Base-by-base conservation (phyloP, 2,329 filamentous ascomycete genomes). In the Aspergillus sp. region DNA sequence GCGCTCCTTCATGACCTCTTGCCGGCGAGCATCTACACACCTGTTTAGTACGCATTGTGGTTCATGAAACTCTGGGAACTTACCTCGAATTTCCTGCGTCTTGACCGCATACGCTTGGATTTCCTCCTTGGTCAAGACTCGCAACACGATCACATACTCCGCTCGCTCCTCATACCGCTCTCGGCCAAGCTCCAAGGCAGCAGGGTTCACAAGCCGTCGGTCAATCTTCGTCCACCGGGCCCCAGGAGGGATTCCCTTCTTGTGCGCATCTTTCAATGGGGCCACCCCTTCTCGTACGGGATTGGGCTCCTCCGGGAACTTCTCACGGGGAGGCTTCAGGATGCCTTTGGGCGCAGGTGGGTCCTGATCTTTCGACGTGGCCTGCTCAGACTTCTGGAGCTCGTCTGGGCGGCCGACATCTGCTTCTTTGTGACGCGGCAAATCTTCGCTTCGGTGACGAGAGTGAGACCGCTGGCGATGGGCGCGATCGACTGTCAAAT, bases 221-320 rank as follows among this genome's bases (percentile, higher is more conserved):
- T 90, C 91, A 71, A 98, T 93, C 79, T 95, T 96, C 50, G 93
- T 97, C 93, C 93, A 97, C 57, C 92, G 86, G 36, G 93, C 93
- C 59, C 90, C 90, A 0, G 88, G 78, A 0, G 90, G 90, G 32
- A 92, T 90, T 41, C 91, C 89, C 63, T 88, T 87, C 58, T 75
- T 78, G 75, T 89, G 88, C 52, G 91, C 88, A 72, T 96, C 92
- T 77, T 96, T 96, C 71, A 96, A 86, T n/a, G 93, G 93, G 2
- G 93, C 92, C 6, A 96, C 94, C 15, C 93, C 94, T 74, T 97
- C 94, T 19, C 93, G 86, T 38, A 96, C 83, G 0, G 91, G 89
- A 66, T 92, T 89, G 0, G 87, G 86, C 63, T 96, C 90, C 71
- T 97, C 93, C 0, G 94, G 94, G 70, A 97, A 98, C 69, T 89